Conservation (phyloP, 1,139 yeast species). For the Sugiyamaella neomexicana region DNA sequence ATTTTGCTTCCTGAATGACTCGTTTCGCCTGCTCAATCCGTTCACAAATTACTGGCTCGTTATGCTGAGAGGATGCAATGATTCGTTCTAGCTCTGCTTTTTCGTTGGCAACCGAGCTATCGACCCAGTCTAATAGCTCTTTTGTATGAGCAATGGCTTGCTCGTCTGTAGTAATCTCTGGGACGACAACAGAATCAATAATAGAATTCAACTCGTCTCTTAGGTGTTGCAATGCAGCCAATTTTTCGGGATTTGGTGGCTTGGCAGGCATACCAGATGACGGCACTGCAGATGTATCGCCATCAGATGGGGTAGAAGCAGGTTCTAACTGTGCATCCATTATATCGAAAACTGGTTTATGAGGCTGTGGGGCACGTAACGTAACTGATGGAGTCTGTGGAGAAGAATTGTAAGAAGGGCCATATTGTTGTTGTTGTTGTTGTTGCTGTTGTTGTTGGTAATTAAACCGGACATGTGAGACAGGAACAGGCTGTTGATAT, state of each 20-base stretch:
- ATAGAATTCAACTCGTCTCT: constrained; percentile 21
- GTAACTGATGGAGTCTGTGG: constrained; percentile 20
- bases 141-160: constrained; percentile 29
- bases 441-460: constrained; percentile 12
- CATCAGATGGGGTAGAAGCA: neutral
- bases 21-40: constrained; percentile 36
- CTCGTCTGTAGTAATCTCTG: constrained; percentile 36
- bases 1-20: constrained; percentile 38
- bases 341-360: constrained; percentile 8
- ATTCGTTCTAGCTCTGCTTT: constrained; percentile 33
- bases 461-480: neutral
- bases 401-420: too few species aligned
- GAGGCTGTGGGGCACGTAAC: neutral
- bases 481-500: constrained; percentile 14
- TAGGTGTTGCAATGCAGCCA: constrained; percentile 32
- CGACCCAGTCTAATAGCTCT: constrained; percentile 36
- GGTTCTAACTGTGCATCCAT: constrained; percentile 10
- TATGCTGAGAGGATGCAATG: constrained; percentile 35
- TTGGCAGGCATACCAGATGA: constrained; percentile 8
- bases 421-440: neutral
- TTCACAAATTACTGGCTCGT: constrained; percentile 38
- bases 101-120: constrained; percentile 36
- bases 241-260: constrained; percentile 44
- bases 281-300: neutral
- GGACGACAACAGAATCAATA: constrained; percentile 26